phyloP scores from a whole-genome alignment of 1,284 basidiomycete species.

The Boletus calvinii region DNA sequence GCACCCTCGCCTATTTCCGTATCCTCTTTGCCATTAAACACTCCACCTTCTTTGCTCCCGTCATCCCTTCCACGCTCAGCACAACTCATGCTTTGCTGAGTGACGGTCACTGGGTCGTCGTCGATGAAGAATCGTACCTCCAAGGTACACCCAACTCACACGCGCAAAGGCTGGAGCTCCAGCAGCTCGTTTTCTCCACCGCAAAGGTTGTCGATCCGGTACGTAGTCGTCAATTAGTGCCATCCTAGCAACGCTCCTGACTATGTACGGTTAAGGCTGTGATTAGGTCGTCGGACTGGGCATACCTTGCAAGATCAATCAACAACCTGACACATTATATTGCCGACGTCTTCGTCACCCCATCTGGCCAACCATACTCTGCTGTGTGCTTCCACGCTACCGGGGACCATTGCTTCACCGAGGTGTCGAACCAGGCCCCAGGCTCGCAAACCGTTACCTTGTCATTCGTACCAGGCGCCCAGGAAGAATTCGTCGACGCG shows the following conservation, averaged over 20 bases:
- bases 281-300: constrained; percentile 28
- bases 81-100: constrained; percentile 55
- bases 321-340: constrained; percentile 51
- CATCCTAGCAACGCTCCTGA: constrained; percentile 9
- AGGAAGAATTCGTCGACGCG: constrained; percentile 50
- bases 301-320: constrained; percentile 40
- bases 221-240: constrained; percentile 13
- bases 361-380: constrained; percentile 41
- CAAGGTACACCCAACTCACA: constrained; percentile 35
- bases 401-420: constrained; percentile 43
- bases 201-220: constrained; percentile 35
- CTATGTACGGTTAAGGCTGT: constrained; percentile 11
- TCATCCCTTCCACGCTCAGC: constrained; percentile 45
- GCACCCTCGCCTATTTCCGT: constrained; percentile 91
- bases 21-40: constrained; percentile 84
- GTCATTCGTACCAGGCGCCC: constrained; percentile 51
- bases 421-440: constrained; percentile 31
- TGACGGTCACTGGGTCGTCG: constrained; percentile 54
- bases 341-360: constrained; percentile 40
- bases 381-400: constrained; percentile 37
- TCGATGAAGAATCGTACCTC: constrained; percentile 50
- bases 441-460: constrained; percentile 55
- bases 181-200: constrained; percentile 57
- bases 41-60: constrained; percentile 63
- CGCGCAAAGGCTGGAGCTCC: constrained; percentile 52